A percentile compares a stretch with the other conserved stretches of the same genome.
phyloP scores from a whole-genome alignment of 495 filamentous ascomycete genomes.

The Talaromyces trachyspermus region DNA sequence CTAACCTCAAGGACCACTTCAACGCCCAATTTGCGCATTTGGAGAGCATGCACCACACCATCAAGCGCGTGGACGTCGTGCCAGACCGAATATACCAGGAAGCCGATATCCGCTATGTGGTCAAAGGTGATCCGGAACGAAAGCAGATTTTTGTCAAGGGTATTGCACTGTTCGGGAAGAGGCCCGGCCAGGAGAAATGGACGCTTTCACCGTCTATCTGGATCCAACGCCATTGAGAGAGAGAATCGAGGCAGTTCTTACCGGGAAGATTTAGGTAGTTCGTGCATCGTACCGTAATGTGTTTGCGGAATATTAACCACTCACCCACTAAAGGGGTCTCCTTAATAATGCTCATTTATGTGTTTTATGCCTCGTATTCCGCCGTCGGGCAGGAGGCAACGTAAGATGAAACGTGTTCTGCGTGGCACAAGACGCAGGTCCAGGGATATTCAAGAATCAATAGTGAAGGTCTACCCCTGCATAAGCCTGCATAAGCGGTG shows the following conservation, averaged over 20 bases:
- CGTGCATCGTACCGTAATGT: too few relatives aligned
- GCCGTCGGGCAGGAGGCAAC: too few relatives aligned
- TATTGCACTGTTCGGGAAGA: slow-evolving; percentile 2
- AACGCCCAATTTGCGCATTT: neutral
- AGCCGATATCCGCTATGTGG: slow-evolving; percentile 1
- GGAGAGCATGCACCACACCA: slow-evolving; percentile 4
- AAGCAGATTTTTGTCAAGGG: neutral
- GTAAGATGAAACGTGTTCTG: neutral
- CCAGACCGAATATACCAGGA: slow-evolving; percentile 7
- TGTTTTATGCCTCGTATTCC: too few relatives aligned
- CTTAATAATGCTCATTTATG: too few relatives aligned
- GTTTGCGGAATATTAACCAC: too few relatives aligned
- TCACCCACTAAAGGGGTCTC: too few relatives aligned
- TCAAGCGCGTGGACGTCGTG: slow-evolving; percentile 4
- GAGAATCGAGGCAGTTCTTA: neutral
- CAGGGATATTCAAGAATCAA: neutral
- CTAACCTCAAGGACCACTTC: neutral
- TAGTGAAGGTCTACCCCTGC: slow-evolving; percentile 1
- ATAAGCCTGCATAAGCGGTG: neutral
- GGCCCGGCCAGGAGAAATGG: slow-evolving; percentile 2
- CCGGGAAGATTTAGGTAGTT: neutral
- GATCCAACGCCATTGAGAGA: slow-evolving; percentile 1
- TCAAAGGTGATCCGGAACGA: slow-evolving; percentile 2
- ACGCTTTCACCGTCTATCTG: slow-evolving; percentile 4
- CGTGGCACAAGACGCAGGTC: too few relatives aligned